A percentile compares a stretch with the other conserved stretches of the same genome.
Evolutionary conservation across 1,284 basidiomycete genomes (phyloP).

Genomic region (Kwoniella shivajii): DNA sequence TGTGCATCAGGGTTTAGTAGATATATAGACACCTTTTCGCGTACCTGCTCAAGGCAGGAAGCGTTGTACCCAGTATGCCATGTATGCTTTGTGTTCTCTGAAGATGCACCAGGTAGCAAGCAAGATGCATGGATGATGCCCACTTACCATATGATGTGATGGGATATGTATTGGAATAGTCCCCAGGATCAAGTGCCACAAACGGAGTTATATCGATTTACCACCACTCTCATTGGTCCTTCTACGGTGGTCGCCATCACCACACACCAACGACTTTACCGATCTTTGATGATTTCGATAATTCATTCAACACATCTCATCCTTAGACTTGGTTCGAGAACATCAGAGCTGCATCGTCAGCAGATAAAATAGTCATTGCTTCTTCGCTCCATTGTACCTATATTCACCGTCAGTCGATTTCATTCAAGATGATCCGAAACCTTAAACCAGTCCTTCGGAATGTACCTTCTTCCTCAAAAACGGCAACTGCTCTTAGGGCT

Average conservation of each 20-base stretch:
- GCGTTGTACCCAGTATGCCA: too few relatives aligned
- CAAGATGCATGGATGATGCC: too few relatives aligned
- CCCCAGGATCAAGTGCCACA: slow-evolving; percentile 23
- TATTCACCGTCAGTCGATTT: too few relatives aligned
- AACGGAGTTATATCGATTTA: slow-evolving; percentile 8
- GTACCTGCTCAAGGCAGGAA: background rate
- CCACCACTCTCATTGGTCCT: background rate
- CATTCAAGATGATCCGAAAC: slow-evolving; percentile 44
- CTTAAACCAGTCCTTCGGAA: slow-evolving; percentile 43
- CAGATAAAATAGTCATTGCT: background rate
- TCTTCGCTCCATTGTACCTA: background rate
- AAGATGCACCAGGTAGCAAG: too few relatives aligned
- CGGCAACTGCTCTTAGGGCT: slow-evolving; percentile 21
- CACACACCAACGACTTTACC: background rate
- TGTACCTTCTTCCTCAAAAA: slow-evolving; percentile 20
- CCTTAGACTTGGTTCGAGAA: background rate
- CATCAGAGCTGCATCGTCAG: slow-evolving; percentile 11
- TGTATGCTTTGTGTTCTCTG: too few relatives aligned
- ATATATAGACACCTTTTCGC: slow-evolving; percentile 25
- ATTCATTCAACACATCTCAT: background rate
- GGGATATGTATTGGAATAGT: too few relatives aligned
- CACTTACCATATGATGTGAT: too few relatives aligned
- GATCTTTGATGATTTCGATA: background rate
- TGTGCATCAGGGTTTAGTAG: slow-evolving; percentile 42
- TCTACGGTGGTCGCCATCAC: background rate